Base-by-base conservation (phyloP, 768 basidiomycete genomes). In the Pisolithus orientalis region DNA sequence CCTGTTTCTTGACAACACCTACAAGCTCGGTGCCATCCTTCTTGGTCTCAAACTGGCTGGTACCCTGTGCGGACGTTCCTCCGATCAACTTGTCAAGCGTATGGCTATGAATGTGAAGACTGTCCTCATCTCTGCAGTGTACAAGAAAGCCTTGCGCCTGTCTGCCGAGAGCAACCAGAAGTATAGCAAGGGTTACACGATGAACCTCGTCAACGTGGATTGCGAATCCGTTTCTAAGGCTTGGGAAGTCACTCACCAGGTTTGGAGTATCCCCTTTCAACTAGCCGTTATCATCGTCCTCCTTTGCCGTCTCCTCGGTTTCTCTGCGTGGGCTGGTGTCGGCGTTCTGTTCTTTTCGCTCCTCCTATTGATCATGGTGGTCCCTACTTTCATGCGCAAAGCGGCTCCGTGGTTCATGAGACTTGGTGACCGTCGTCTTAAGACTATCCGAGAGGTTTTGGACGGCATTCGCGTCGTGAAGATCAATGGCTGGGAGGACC, bases 161-260 rank as follows among this genome's bases (percentile, higher is more conserved):
- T 64, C 62, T 42, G 56, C 61, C 8, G 57, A 64, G 45, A 59
- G 60, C 52, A 62, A 46, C 51, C 60, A 64, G 21, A 62, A 60
- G 39, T 66, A 57, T 43, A 59, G 56, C 21, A 66, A 57, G 48
- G 65, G 65, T 1, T 65, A 58, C 24, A 58, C 65, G 53, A 56
- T 62, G 60, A 66, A 67, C 52, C 60, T 66, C 25, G 59, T 66
- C 37, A 66, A 66, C 27, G 65, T 66, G 40, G 65, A 66, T 55
- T 60, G 53, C 45, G 65, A 66, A 48, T 64, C 65, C 11, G 53
- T 62, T 29, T 66, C 65, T 27, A 66, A 64, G 38, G 65, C 63
- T 34, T 64, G 62, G 53, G 65, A 66, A 34, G 34, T 61, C 24
- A 50, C 53, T 39, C 65, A 66, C 51, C 65, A 59, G 37, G 28